A percentile compares a stretch with the other conserved stretches of the same genome.
Conservation (phyloP, 495 filamentous ascomycete genomes). For the Hypoxylon intermedium region DNA sequence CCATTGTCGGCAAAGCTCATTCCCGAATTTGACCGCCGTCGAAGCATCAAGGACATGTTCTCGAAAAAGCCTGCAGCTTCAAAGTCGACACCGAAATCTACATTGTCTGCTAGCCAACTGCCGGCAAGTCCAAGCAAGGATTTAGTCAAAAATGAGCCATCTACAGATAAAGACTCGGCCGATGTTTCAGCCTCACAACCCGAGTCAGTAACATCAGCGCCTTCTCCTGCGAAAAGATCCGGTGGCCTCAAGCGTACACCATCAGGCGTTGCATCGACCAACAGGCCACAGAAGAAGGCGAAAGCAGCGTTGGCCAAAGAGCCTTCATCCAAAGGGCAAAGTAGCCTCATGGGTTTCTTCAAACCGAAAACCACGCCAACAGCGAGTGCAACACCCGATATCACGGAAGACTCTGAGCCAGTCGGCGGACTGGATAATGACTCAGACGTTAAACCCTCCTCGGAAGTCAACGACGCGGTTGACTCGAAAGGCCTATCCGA, state of each 20-base stretch:
- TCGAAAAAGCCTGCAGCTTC: constrained; percentile 54
- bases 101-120: constrained; percentile 18
- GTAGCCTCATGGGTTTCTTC: constrained; percentile 85
- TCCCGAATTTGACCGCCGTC: constrained; percentile 83
- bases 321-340: constrained; percentile 64
- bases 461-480: background rate
- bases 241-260: constrained; percentile 44
- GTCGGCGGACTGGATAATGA: constrained; percentile 17
- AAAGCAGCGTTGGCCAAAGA: constrained; percentile 46
- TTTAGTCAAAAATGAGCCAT: background rate
- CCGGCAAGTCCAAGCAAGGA: constrained; percentile 13
- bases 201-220: constrained; percentile 13
- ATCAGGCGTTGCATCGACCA: constrained; percentile 33
- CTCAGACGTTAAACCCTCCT: constrained; percentile 15
- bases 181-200: constrained; percentile 19
- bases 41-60: constrained; percentile 95
- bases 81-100: constrained; percentile 11
- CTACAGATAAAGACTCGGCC: background rate
- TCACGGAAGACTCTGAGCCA: constrained; percentile 1
- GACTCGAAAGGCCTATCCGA: constrained; percentile 1
- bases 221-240: constrained; percentile 34
- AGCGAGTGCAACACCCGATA: background rate
- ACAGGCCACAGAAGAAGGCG: constrained; percentile 51
- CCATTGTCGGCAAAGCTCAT: constrained; percentile 82
- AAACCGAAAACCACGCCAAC: constrained; percentile 58